These are phyloP conservation scores for Melanogaster broomeanus DNA, from an alignment of 768 basidiomycete genomes.

Conservation along the genomic window DNA sequence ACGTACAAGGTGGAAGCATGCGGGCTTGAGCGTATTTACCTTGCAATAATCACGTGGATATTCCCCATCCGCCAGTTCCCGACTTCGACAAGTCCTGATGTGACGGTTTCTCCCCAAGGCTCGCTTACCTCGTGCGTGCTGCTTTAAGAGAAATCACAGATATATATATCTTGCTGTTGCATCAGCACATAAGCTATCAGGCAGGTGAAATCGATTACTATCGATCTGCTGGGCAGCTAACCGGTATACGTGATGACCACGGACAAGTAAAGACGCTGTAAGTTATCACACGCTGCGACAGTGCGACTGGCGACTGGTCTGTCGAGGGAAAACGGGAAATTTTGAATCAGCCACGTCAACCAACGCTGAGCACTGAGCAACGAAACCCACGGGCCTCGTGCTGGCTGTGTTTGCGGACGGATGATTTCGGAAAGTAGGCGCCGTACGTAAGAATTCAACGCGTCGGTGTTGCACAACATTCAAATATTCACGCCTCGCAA, in stretches of 20 bases:
- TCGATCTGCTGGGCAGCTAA: not conserved
- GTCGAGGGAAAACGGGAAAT: not conserved
- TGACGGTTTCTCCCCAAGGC: too few species aligned
- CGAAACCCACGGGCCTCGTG: not conserved
- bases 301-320: too few species aligned
- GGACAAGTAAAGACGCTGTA: not conserved
- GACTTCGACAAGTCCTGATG: too few species aligned
- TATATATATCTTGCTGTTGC: not conserved
- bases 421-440: slow-evolving; percentile 10
- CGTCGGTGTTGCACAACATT: not conserved
- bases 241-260: not conserved
- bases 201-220: not conserved
- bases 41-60: slow-evolving; percentile 30
- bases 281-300: too few species aligned
- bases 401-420: not conserved
- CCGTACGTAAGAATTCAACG: slow-evolving; percentile 1
- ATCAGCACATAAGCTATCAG: not conserved
- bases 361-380: not conserved
- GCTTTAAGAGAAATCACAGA: not conserved
- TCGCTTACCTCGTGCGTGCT: not conserved
- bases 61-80: slow-evolving; percentile 8
- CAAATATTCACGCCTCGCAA: too few species aligned
- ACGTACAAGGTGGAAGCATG: not conserved
- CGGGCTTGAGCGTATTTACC: slow-evolving; percentile 8
- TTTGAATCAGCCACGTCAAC: not conserved